phyloP scores from a whole-genome alignment of 805 yeast species.

The Zygotorulaspora sp. region DNA sequence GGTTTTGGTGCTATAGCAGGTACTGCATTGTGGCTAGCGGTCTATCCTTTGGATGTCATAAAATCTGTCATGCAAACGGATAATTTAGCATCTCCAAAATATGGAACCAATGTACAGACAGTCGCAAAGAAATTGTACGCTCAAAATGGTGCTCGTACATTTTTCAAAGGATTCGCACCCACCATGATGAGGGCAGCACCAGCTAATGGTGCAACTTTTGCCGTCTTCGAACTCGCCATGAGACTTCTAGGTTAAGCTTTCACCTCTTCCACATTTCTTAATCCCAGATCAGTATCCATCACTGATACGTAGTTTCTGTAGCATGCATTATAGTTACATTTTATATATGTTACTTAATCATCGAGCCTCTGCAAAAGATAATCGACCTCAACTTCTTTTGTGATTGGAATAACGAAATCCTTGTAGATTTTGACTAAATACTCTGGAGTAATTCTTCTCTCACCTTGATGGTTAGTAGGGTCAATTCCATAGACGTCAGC shows the following conservation, averaged over 20 bases:
- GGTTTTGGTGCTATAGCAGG: constrained; percentile 89
- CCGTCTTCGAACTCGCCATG: constrained; percentile 88
- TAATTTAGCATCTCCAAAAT: constrained; percentile 53
- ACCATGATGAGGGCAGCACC: constrained; percentile 96
- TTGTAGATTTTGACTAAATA: constrained; percentile 77
- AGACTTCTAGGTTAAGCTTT: constrained; percentile 46
- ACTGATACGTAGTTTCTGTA: not conserved
- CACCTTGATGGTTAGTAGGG: constrained; percentile 70
- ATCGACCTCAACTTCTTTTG: constrained; percentile 93
- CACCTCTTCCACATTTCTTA: too few relatives aligned
- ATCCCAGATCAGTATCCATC: too few relatives aligned
- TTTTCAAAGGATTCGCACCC: constrained; percentile 88
- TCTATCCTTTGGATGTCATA: constrained; percentile 86
- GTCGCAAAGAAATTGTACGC: constrained; percentile 53
- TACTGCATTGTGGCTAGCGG: constrained; percentile 74
- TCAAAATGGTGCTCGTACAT: constrained; percentile 67
- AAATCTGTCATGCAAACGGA: constrained; percentile 87
- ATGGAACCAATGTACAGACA: constrained; percentile 51
- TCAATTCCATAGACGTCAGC: constrained; percentile 86
- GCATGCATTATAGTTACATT: not conserved
- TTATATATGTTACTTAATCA: constrained; percentile 5
- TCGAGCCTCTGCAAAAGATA: constrained; percentile 81
- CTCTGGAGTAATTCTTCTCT: constrained; percentile 77
- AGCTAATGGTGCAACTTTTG: constrained; percentile 95
- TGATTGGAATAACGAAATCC: constrained; percentile 86